Percentiles rank a stretch among this genome's conserved stretches.
Conservation (phyloP, 1,284 basidiomycete species). For the Caloboletus firmus region DNA sequence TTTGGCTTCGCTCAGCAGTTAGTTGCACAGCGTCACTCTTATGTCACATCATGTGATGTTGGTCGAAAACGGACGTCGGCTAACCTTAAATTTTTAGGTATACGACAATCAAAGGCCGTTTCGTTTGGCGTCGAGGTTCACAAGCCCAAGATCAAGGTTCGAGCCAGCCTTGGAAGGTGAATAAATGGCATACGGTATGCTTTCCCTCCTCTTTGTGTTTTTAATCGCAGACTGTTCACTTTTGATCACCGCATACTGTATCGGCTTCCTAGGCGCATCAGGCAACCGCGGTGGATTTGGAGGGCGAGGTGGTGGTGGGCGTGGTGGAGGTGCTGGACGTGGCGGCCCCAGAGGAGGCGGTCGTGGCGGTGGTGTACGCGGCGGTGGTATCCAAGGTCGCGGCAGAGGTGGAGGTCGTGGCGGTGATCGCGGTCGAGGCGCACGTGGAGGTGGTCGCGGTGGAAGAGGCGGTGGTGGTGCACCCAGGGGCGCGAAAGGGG, state of each 20-base stretch:
- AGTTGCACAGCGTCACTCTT: too few species aligned
- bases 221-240: not conserved
- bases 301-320: slow-evolving; percentile 38
- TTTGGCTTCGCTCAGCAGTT: too few species aligned
- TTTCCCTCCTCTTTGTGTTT: not conserved
- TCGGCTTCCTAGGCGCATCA: slow-evolving; percentile 43
- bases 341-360: slow-evolving; percentile 51
- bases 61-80: too few species aligned
- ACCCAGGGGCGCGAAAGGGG: slow-evolving; percentile 68
- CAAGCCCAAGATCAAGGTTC: slow-evolving; percentile 15
- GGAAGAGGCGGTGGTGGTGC: slow-evolving; percentile 38
- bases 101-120: not conserved
- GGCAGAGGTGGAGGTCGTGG: slow-evolving; percentile 25
- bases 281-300: slow-evolving; percentile 57
- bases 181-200: slow-evolving; percentile 35
- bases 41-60: too few species aligned
- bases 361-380: slow-evolving; percentile 33
- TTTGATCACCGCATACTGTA: not conserved
- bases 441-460: slow-evolving; percentile 41
- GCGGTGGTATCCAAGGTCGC: slow-evolving; percentile 33
- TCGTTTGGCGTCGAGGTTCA: not conserved
- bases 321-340: slow-evolving; percentile 38
- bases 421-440: slow-evolving; percentile 39
- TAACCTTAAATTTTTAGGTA: slow-evolving; percentile 15
- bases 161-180: slow-evolving; percentile 17